Conservation (phyloP, 2,329 filamentous ascomycete species). For the Colletotrichum chrysophilum region DNA sequence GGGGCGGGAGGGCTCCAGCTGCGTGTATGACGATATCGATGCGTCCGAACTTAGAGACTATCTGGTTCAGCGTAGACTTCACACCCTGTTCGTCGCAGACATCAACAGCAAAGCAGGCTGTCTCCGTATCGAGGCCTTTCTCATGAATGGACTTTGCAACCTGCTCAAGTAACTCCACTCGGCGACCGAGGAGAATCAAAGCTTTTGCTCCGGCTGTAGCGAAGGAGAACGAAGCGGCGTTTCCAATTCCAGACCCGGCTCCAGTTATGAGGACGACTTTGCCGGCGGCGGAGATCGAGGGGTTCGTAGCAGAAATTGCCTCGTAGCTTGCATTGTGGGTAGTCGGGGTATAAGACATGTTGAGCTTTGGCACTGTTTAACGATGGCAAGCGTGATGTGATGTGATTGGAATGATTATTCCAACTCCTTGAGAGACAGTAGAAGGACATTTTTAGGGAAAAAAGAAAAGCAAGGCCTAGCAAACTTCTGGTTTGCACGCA, state of each 20-base stretch:
- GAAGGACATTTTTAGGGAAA: not conserved
- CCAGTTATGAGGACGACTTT: not conserved
- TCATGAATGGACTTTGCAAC: not conserved
- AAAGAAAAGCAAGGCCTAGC: too few species aligned
- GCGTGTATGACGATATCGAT: not conserved
- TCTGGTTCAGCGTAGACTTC: not conserved
- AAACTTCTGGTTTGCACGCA: not conserved
- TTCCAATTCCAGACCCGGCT: not conserved
- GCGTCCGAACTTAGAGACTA: fast-evolving
- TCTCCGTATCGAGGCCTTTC: fast-evolving
- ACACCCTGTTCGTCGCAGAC: not conserved
- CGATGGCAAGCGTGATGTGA: not conserved
- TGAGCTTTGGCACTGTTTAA: fast-evolving
- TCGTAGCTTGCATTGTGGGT: not conserved
- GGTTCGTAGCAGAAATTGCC: not conserved
- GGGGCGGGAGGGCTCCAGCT: not conserved
- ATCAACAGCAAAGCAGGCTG: not conserved
- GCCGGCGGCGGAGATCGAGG: not conserved
- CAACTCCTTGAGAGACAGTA: fast-evolving
- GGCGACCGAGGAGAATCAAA: not conserved
- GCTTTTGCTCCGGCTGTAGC: not conserved
- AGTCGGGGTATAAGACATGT: not conserved
- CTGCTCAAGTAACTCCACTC: not conserved
- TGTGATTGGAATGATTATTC: fast-evolving
- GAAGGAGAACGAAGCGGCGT: not conserved